Percentiles rank a stretch among this genome's conserved stretches.
These are phyloP conservation scores for Coemansia sp. DNA, from an alignment of 192 early-diverging fungal species.

Conservation along the genomic window DNA sequence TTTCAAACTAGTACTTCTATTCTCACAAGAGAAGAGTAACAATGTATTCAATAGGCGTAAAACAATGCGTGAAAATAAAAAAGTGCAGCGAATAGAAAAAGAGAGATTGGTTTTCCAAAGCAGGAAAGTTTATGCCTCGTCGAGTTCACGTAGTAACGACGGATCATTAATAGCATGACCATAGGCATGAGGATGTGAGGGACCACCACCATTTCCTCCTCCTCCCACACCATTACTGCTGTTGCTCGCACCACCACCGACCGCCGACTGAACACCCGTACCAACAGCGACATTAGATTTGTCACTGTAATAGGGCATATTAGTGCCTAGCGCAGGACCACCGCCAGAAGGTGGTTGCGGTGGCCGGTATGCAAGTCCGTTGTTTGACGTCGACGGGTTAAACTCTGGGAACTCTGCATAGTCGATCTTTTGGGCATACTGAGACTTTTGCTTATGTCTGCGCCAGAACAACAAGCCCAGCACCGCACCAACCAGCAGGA, in stretches of 20 bases:
- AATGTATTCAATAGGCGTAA: not conserved
- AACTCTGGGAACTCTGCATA: constrained; percentile 52
- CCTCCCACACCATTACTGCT: too few relatives aligned
- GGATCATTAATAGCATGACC: constrained; percentile 7
- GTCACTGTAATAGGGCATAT: constrained; percentile 15
- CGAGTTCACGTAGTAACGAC: constrained; percentile 34
- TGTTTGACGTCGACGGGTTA: constrained; percentile 35
- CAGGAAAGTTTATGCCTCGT: constrained; percentile 43
- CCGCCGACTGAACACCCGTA: too few relatives aligned
- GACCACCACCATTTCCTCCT: too few relatives aligned
- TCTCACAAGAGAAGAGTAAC: constrained; percentile 1
- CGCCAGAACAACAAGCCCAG: constrained; percentile 48
- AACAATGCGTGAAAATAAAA: not conserved
- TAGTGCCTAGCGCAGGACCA: too few relatives aligned
- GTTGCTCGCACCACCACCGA: too few relatives aligned
- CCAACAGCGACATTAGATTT: constrained; percentile 3
- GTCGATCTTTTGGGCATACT: constrained; percentile 36
- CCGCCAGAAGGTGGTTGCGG: not conserved
- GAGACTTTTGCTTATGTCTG: constrained; percentile 39
- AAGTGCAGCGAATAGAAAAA: not conserved
- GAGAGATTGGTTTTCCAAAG: too few relatives aligned
- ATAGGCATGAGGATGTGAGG: not conserved
- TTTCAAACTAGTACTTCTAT: too few relatives aligned
- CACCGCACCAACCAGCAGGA: constrained; percentile 9
- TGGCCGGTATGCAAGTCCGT: constrained; percentile 3